Percentiles rank a stretch among this genome's conserved stretches.
Evolutionary conservation across 176 grass and related monocot species (phyloP).

Genomic region (Carex pumila): DNA sequence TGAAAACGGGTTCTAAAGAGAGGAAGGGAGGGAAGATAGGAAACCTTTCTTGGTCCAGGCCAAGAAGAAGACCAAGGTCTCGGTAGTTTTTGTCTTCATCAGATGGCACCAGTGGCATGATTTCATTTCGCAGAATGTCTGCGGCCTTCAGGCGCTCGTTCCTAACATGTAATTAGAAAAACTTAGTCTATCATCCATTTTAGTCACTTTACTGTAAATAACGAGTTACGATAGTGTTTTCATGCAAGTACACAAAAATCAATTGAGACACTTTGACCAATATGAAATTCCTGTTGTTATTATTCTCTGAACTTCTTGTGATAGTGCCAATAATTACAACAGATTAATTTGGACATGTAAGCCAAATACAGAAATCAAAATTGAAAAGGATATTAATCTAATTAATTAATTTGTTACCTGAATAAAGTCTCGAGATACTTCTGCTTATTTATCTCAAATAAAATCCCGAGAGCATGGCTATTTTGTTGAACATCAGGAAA

Average conservation of each 20-base stretch:
- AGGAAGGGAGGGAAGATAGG: neutral
- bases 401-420: constrained; percentile 10
- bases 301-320: no score
- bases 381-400: neutral
- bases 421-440: constrained; percentile 23
- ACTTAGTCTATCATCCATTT: neutral
- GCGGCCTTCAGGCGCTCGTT: neutral
- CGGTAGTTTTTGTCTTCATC: neutral
- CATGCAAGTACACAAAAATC: no score
- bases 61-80: neutral
- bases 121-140: neutral
- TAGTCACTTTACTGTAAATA: neutral
- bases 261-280: no score
- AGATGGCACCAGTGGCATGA: neutral
- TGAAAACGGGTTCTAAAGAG: neutral
- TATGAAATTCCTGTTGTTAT: no score
- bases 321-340: no score
- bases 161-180: neutral
- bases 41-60: neutral
- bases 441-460: constrained; percentile 24
- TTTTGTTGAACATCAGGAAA: constrained; percentile 19
- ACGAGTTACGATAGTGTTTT: no score
- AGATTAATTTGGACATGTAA: neutral
- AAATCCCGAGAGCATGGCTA: constrained; percentile 8
- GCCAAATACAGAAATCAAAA: neutral